phyloP scores from a whole-genome alignment of 2,329 filamentous ascomycete genomes.

The Exophiala sp. region DNA sequence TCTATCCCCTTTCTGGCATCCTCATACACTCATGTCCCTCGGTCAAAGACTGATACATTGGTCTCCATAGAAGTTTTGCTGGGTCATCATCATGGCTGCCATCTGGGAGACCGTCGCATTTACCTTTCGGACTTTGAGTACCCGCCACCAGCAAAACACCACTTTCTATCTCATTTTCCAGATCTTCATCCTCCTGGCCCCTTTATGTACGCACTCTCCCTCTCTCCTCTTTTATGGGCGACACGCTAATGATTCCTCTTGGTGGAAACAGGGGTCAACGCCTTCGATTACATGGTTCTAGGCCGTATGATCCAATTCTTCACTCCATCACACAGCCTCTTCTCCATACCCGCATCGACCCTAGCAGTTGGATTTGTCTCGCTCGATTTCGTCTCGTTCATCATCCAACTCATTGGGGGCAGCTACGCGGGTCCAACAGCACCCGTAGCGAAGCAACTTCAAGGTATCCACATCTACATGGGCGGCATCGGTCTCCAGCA shows the following conservation, averaged over 20 bases:
- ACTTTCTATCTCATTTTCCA: slow-evolving; percentile 34
- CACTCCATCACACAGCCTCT: slow-evolving; percentile 34
- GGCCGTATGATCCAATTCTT: slow-evolving; percentile 42
- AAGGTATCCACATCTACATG: slow-evolving; percentile 52
- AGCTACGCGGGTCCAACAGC: slow-evolving; percentile 33
- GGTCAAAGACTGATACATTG: slow-evolving; percentile 1
- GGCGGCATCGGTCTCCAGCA: slow-evolving; percentile 53
- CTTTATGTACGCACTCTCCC: slow-evolving; percentile 30
- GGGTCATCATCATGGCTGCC: slow-evolving; percentile 44
- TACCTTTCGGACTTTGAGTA: slow-evolving; percentile 39
- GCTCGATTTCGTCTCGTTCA: slow-evolving; percentile 44
- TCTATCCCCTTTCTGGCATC: slow-evolving; percentile 7
- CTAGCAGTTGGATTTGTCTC: slow-evolving; percentile 44
- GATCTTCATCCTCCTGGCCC: slow-evolving; percentile 43
- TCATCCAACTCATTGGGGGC: slow-evolving; percentile 42
- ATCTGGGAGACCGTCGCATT: slow-evolving; percentile 41
- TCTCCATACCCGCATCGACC: slow-evolving; percentile 35
- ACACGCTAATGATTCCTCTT: slow-evolving; percentile 1
- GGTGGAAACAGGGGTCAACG: slow-evolving; percentile 39
- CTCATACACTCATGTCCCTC: slow-evolving; percentile 12
- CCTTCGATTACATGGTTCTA: slow-evolving; percentile 42
- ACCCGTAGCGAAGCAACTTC: slow-evolving; percentile 27
- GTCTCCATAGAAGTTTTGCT: slow-evolving; percentile 37
- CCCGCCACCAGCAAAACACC: slow-evolving; percentile 38
- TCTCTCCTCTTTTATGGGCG: background rate